These are phyloP conservation scores for Penicillium hordei DNA, from an alignment of 2,329 filamentous ascomycete species.

Conservation along the genomic window DNA sequence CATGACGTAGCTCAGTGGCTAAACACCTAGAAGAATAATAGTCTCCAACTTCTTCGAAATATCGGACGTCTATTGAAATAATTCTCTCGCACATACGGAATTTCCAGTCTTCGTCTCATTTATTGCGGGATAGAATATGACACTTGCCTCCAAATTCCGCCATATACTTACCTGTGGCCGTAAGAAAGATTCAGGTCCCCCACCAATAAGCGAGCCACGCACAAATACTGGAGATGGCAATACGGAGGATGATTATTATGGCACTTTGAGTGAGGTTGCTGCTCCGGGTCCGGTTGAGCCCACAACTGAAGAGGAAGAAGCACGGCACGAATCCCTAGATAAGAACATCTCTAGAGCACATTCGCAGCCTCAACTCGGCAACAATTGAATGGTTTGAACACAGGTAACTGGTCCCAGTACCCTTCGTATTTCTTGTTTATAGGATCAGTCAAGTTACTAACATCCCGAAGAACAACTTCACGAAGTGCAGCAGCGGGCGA, in stretches of 20 bases:
- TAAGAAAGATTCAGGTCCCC: background rate
- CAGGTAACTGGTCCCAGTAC: background rate
- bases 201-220: background rate
- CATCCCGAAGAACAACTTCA: background rate
- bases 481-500: background rate
- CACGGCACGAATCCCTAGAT: background rate
- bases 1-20: conserved; percentile 7
- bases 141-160: background rate
- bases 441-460: background rate
- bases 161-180: background rate
- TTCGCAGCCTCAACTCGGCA: background rate
- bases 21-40: background rate
- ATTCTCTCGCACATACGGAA: background rate
- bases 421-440: background rate
- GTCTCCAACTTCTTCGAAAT: background rate
- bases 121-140: background rate
- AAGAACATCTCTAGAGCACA: background rate
- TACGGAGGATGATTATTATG: background rate
- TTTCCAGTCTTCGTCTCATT: background rate
- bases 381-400: background rate
- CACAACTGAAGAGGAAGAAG: background rate
- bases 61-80: background rate
- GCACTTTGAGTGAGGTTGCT: conserved; percentile 2
- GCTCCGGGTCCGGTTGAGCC: background rate
- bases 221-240: background rate